phyloP scores from a whole-genome alignment of 257 asterid species.

The Przewalskia tangutica region DNA sequence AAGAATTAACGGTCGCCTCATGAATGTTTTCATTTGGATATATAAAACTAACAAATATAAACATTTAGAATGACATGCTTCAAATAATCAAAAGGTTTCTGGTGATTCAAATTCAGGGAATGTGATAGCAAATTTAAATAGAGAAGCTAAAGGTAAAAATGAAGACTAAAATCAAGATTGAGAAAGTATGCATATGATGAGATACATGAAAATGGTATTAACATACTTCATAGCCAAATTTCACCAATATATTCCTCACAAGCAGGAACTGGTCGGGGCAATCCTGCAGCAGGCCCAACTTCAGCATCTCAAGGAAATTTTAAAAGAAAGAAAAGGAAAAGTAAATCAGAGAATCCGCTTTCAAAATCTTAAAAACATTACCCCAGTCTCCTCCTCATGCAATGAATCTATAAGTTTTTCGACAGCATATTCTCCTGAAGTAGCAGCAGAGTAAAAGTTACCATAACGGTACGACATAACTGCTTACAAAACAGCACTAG shows the following conservation, averaged over 20 bases:
- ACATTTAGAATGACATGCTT: not conserved
- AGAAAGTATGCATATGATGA: not conserved
- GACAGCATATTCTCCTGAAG: slow-evolving; percentile 25
- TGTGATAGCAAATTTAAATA: not conserved
- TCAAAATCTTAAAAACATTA: slow-evolving; percentile 7
- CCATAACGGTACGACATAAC: not conserved
- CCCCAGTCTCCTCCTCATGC: slow-evolving; percentile 26
- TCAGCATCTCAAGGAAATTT: slow-evolving; percentile 7
- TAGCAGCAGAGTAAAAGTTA: not conserved
- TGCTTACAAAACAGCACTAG: not conserved
- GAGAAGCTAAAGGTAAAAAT: not conserved
- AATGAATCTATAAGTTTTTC: slow-evolving; percentile 24
- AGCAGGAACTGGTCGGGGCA: slow-evolving; percentile 27
- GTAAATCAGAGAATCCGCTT: not conserved
- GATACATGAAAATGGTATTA: not conserved
- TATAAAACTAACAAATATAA: not conserved
- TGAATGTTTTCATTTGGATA: not conserved
- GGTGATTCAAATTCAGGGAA: not conserved
- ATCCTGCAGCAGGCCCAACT: slow-evolving; percentile 21
- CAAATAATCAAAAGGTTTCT: not conserved
- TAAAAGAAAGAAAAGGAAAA: not conserved
- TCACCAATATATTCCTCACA: slow-evolving; percentile 17
- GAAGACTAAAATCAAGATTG: not conserved
- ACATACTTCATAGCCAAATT: slow-evolving; percentile 30
- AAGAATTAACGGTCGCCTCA: not conserved